Conservation (phyloP, 257 asterid species). For the Capsicum pubescens region DNA sequence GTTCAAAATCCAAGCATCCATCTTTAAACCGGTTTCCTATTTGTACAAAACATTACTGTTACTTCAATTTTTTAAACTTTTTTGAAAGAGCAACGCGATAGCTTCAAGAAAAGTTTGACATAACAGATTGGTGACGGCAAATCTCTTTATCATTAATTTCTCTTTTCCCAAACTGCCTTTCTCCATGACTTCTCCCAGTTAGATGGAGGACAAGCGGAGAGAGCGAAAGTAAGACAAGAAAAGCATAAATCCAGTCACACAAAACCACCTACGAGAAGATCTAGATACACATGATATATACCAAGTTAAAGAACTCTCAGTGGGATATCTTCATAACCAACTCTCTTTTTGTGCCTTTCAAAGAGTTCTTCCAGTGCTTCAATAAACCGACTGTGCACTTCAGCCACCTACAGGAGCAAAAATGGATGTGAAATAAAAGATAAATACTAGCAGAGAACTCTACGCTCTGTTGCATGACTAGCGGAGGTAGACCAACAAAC, state of each 20-base stretch:
- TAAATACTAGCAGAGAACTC: background rate
- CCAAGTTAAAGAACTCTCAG: slow-evolving; percentile 53
- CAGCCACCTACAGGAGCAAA: slow-evolving; percentile 49
- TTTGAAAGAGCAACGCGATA: background rate
- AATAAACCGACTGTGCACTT: slow-evolving; percentile 68
- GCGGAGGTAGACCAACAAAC: no score
- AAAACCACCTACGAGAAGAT: background rate
- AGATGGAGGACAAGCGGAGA: background rate
- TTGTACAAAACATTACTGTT: no score
- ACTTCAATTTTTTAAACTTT: no score
- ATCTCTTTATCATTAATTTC: background rate
- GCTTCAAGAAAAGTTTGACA: background rate
- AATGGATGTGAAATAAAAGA: background rate
- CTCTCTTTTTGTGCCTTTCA: slow-evolving; percentile 70
- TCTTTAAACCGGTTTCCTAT: background rate
- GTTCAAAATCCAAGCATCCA: no score
- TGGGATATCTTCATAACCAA: slow-evolving; percentile 53
- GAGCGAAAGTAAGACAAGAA: background rate
- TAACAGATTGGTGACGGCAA: background rate
- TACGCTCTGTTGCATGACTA: background rate
- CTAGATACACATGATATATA: background rate
- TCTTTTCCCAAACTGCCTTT: background rate
- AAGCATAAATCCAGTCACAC: background rate
- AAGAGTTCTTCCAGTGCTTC: slow-evolving; percentile 67
- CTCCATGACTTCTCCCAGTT: background rate